Base-by-base conservation (phyloP, 1,284 basidiomycete genomes). In the Ganoderma leucocontextum region DNA sequence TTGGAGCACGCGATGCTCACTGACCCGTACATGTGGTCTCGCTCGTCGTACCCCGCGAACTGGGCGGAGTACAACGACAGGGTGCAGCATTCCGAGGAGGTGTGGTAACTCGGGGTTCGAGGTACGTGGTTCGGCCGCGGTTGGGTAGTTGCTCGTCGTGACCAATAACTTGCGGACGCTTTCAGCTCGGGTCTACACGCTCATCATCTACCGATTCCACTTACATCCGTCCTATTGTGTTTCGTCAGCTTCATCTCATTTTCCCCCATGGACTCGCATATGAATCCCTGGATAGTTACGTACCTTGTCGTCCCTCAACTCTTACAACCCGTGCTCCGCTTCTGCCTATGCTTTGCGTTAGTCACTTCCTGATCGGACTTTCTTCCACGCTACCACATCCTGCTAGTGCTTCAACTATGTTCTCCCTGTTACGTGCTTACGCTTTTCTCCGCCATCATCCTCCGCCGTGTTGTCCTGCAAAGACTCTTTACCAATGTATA, bases 21-120 rank as follows among this genome's bases (percentile, higher is more conserved):
- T 19, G 55, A 58, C 55, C 55, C 55, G 35, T 38, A 58, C 35
- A 12, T 58, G 35, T 58, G 17, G 55, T 38, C 35, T 19, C 35
- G 29, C 5, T 17, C 33, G 3, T 58, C 55, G 9, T 58, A 58
- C 55, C 9, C 55, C 8, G 55, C 55, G 35, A 58, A 58, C 55
- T 58, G 29, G 53, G 33, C 15, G 19, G 35, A 22, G 55, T 5
- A 29, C n/a, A 33, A 58, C 19, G 55, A 58, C 55, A 35, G 55
- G 19, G 35, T 58, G 2, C 55, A 38, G 4, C 55, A n/a, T n/a
- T 5, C 17, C 10, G 55, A 58, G 36, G 35, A 22, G 35, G 19
- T 15, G 19, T 58, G 55, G 17, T 36, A 6, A 38, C 4, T n/a
- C 7, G 35, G 29, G 55, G 19, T 35, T 8, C 17, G 55, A 38